These are phyloP conservation scores for Pseudopyrenochaeta lycopersici DNA, from an alignment of 2,329 filamentous ascomycete genomes.

Conservation along the genomic window DNA sequence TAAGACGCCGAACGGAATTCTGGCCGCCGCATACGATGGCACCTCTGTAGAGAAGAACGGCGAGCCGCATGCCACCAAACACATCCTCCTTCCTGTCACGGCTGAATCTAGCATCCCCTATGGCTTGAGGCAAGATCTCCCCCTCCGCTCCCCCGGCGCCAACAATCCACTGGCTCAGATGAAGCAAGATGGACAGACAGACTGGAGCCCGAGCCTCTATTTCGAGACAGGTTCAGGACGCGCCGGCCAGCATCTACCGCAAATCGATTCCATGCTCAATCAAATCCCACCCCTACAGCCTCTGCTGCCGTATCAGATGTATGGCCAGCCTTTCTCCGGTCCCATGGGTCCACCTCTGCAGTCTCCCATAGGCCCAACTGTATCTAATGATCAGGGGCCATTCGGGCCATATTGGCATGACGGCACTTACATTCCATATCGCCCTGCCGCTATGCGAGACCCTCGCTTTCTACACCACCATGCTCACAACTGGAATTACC, in stretches of 20 bases:
- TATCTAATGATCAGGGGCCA: constrained; percentile 52
- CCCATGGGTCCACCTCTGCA: constrained; percentile 46
- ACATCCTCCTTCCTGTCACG: constrained; percentile 76
- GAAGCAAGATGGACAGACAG: constrained; percentile 31
- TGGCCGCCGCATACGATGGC: constrained; percentile 91
- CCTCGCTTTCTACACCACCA: constrained; percentile 48
- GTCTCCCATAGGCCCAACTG: constrained; percentile 48
- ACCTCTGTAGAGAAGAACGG: constrained; percentile 76
- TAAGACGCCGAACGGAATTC: constrained; percentile 93
- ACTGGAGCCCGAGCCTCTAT: constrained; percentile 48
- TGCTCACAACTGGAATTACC: constrained; percentile 40
- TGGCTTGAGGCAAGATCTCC: constrained; percentile 46
- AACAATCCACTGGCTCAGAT: constrained; percentile 22
- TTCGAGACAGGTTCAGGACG: constrained; percentile 48
- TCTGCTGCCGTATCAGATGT: constrained; percentile 61
- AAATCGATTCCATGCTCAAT: constrained; percentile 69
- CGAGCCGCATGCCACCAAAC: constrained; percentile 81
- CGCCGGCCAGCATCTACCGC: constrained; percentile 55
- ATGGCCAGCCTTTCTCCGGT: constrained; percentile 42
- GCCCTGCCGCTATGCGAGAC: constrained; percentile 51
- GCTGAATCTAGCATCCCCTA: constrained; percentile 50
- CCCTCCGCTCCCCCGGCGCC: constrained; percentile 42
- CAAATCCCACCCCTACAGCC: constrained; percentile 66
- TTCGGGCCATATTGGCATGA: constrained; percentile 54
- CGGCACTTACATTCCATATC: constrained; percentile 52